These are phyloP conservation scores for Colletotrichum scovillei DNA, from an alignment of 2,329 filamentous ascomycete genomes.

Conservation along the genomic window DNA sequence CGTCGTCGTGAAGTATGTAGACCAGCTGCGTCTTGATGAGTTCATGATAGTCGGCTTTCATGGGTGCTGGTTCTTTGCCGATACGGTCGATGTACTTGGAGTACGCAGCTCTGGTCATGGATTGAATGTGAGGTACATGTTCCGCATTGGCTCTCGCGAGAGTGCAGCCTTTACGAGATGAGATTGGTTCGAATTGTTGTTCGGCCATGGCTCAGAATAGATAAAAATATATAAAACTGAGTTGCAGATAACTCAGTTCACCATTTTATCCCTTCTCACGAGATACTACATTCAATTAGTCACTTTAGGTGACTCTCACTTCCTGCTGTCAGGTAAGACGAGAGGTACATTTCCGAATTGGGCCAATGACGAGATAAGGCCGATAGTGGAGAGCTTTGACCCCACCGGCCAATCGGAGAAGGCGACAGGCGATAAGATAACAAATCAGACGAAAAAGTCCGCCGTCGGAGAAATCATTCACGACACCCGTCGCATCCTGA, in stretches of 20 bases:
- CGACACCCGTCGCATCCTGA: constrained; percentile 29
- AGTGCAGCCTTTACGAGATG: neutral
- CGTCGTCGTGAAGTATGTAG: constrained; percentile 37
- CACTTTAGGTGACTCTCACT: too few species aligned
- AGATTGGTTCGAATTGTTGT: neutral
- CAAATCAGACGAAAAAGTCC: constrained; percentile 1
- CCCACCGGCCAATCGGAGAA: neutral
- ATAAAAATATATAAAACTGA: neutral
- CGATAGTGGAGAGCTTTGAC: constrained; percentile 2
- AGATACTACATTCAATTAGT: neutral
- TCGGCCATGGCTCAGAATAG: neutral
- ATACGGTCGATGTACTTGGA: constrained; percentile 48
- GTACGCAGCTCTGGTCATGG: constrained; percentile 45
- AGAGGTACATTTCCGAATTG: neutral
- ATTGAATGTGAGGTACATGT: constrained; percentile 44
- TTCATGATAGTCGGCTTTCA: constrained; percentile 46
- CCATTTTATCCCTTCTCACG: neutral
- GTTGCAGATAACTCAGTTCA: neutral
- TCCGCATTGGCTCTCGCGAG: neutral
- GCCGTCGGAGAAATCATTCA: constrained; percentile 15
- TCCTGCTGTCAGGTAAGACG: neutral
- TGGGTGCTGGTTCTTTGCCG: constrained; percentile 48
- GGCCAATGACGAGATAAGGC: neutral
- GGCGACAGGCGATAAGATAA: constrained; percentile 13
- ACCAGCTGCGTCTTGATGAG: constrained; percentile 43